A percentile compares a stretch with the other conserved stretches of the same genome.
phyloP scores from a whole-genome alignment of 1,284 basidiomycete species.

The Trichosporon ovoides region DNA sequence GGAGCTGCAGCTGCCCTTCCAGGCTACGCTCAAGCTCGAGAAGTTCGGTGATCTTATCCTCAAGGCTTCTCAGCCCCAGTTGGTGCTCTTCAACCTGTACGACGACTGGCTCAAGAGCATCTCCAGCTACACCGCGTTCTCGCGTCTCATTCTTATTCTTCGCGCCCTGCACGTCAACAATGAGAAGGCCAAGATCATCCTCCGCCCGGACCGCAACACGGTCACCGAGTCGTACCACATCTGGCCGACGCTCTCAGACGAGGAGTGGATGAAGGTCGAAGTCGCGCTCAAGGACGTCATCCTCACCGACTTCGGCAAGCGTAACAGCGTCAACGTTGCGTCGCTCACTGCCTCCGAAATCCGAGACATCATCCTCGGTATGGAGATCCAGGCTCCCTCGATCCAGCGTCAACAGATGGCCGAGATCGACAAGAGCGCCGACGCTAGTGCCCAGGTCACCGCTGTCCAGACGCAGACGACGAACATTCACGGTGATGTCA shows the following conservation, averaged over 20 bases:
- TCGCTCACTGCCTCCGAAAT: conserved; percentile 95
- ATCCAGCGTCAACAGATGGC: conserved; percentile 98
- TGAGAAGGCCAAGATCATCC: conserved; percentile 94
- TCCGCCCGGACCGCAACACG: conserved; percentile 87
- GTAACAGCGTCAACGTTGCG: conserved; percentile 97
- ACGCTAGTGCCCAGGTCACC: conserved; percentile 91
- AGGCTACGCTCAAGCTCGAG: conserved; percentile 99
- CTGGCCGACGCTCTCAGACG: conserved; percentile 90
- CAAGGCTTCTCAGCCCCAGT: conserved; percentile 40
- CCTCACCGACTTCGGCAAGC: conserved; percentile 93
- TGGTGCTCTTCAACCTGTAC: conserved; percentile 91
- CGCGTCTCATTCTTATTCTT: conserved; percentile 87
- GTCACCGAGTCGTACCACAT: conserved; percentile 98
- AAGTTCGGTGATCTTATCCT: conserved; percentile 98
- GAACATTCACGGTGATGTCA: conserved; percentile 94
- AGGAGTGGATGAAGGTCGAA: conserved; percentile 99
- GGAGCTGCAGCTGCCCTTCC: conserved; percentile 97
- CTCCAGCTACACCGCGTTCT: conserved; percentile 98
- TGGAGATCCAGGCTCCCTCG: conserved; percentile 61
- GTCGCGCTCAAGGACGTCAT: conserved; percentile 94
- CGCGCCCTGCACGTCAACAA: conserved; percentile 98
- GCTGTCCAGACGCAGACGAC: conserved; percentile 96
- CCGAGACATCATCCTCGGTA: conserved; percentile 91
- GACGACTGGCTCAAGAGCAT: conserved; percentile 99
- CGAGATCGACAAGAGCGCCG: conserved; percentile 92